A percentile compares a stretch with the other conserved stretches of the same genome.
These are phyloP conservation scores for Lactifluus pinguis DNA, from an alignment of 768 basidiomycete species.

Conservation along the genomic window DNA sequence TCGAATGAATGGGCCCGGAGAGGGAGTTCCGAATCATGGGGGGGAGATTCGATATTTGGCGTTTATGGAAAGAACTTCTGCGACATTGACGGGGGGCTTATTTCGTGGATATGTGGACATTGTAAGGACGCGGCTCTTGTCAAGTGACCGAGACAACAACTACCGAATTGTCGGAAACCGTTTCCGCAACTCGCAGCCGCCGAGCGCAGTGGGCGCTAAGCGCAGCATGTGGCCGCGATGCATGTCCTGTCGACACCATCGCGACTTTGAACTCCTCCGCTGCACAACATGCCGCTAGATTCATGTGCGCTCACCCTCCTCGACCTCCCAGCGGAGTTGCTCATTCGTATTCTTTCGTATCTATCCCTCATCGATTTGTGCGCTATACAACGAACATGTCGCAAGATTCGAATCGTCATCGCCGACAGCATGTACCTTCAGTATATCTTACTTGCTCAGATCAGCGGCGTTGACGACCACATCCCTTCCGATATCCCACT, in stretches of 20 bases:
- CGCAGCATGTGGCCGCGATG: not conserved
- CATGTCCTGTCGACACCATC: not conserved
- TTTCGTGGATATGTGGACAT: too few relatives aligned
- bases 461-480: constrained; percentile 8
- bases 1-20: too few relatives aligned
- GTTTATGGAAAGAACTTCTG: too few relatives aligned
- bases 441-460: not conserved
- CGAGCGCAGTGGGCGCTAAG: too few relatives aligned
- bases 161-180: too few relatives aligned
- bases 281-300: not conserved
- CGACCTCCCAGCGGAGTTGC: constrained; percentile 6
- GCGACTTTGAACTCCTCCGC: not conserved
- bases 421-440: constrained; percentile 1
- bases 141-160: too few relatives aligned
- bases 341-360: constrained; percentile 6
- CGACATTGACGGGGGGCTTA: too few relatives aligned
- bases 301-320: not conserved
- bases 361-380: constrained; percentile 1
- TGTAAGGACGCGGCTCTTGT: too few relatives aligned
- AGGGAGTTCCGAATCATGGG: too few relatives aligned
- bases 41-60: too few relatives aligned
- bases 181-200: too few relatives aligned
- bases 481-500: not conserved
- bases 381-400: constrained; percentile 2
- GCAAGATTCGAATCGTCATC: not conserved